Percentiles rank a stretch among this genome's conserved stretches.
phyloP scores from a whole-genome alignment of 495 filamentous ascomycete species.

The Staphylotrichum tortipilum region DNA sequence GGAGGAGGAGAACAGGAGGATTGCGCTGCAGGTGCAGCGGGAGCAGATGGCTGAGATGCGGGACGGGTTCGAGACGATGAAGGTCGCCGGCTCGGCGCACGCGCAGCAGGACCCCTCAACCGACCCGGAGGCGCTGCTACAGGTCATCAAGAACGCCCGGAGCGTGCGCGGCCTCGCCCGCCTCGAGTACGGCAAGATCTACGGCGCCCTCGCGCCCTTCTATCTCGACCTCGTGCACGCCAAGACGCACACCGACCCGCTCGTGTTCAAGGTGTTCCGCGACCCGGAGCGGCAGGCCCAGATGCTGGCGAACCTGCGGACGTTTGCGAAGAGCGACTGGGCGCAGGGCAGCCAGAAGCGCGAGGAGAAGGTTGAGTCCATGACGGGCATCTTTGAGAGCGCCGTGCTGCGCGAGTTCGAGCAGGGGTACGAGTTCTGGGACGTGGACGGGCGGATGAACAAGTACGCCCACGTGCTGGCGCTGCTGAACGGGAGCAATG shows the following conservation, averaged over 20 bases:
- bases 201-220: slow-evolving; percentile 77
- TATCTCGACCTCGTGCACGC: slow-evolving; percentile 72
- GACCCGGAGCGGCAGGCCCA: slow-evolving; percentile 84
- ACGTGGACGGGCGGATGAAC: slow-evolving; percentile 80
- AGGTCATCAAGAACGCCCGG: slow-evolving; percentile 55
- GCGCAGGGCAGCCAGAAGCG: slow-evolving; percentile 63
- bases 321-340: slow-evolving; percentile 73
- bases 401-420: slow-evolving; percentile 87
- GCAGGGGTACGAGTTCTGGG: slow-evolving; percentile 78
- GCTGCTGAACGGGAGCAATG: slow-evolving; percentile 69
- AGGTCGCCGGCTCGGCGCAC: slow-evolving; percentile 23
- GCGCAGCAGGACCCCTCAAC: slow-evolving; percentile 20
- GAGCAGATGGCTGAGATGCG: slow-evolving; percentile 26
- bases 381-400: slow-evolving; percentile 79
- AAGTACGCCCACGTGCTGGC: slow-evolving; percentile 81
- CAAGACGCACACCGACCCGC: slow-evolving; percentile 66
- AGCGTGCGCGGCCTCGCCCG: slow-evolving; percentile 82
- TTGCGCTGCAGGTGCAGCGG: slow-evolving; percentile 9
- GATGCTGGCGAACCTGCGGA: slow-evolving; percentile 70
- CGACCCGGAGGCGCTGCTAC: slow-evolving; percentile 53
- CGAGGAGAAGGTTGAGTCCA: slow-evolving; percentile 59
- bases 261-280: slow-evolving; percentile 76
- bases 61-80: slow-evolving; percentile 63
- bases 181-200: slow-evolving; percentile 84
- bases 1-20: slow-evolving; percentile 44